Percentiles rank a stretch among this genome's conserved stretches.
These are phyloP conservation scores for Leucosporidium yakuticum DNA, from an alignment of 768 basidiomycete genomes.

Conservation along the genomic window DNA sequence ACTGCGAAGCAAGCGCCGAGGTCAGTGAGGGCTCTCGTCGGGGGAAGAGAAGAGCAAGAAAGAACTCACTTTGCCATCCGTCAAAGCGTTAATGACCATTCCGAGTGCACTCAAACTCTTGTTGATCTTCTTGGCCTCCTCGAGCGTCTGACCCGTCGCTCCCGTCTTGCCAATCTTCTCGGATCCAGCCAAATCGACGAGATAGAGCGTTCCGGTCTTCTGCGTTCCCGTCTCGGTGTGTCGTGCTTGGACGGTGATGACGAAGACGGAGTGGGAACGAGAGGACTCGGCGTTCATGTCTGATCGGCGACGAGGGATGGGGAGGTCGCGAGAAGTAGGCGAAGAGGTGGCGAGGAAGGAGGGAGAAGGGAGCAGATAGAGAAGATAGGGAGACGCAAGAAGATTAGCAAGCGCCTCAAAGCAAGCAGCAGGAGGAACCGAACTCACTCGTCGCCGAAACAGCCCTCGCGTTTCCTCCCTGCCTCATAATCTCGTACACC, in stretches of 20 bases:
- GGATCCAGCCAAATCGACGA: conserved; percentile 96
- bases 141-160: conserved; percentile 94
- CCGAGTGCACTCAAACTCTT: conserved; percentile 94
- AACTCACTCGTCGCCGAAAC: conserved; percentile 87
- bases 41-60: background rate
- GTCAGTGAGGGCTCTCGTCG: background rate
- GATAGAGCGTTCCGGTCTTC: conserved; percentile 93
- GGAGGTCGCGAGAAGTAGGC: background rate
- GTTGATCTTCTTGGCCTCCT: conserved; percentile 99
- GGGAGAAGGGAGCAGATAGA: background rate
- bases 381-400: too few relatives aligned
- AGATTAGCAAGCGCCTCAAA: background rate
- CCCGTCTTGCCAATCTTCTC: conserved; percentile 99
- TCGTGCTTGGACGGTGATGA: conserved; percentile 92
- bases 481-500: conserved; percentile 98
- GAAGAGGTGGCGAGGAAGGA: background rate
- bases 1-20: conserved; percentile 49
- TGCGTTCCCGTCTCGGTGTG: conserved; percentile 93
- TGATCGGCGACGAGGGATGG: conserved; percentile 41
- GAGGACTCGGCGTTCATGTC: conserved; percentile 99
- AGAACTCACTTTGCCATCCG: conserved; percentile 78
- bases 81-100: conserved; percentile 98
- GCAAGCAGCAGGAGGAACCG: background rate
- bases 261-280: conserved; percentile 96
- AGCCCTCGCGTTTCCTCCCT: conserved; percentile 82